Conservation (phyloP, 2,329 filamentous ascomycete genomes). For the Fusarium abutilonis region DNA sequence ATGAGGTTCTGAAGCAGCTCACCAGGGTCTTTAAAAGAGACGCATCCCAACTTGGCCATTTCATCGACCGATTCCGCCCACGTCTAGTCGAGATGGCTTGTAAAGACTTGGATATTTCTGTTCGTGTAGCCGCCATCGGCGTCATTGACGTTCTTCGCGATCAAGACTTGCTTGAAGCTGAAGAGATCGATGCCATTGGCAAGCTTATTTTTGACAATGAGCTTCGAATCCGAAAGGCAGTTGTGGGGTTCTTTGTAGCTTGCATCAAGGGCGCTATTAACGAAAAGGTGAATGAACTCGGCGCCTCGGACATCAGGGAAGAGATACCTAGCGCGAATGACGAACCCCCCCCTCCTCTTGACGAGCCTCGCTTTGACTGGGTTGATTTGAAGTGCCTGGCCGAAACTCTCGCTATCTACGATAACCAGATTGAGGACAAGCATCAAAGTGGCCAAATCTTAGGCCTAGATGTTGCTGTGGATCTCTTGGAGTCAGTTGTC, state of each 20-base stretch:
- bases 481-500: conserved; percentile 69
- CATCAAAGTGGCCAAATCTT: conserved; percentile 59
- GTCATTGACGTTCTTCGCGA: conserved; percentile 84
- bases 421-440: conserved; percentile 72
- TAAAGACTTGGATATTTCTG: conserved; percentile 80
- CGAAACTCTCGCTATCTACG: conserved; percentile 84
- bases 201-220: conserved; percentile 91
- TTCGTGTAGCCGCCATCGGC: conserved; percentile 82
- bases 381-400: conserved; percentile 90
- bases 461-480: conserved; percentile 61
- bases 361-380: conserved; percentile 83
- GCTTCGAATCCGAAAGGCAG: conserved; percentile 83
- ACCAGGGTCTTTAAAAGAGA: conserved; percentile 81
- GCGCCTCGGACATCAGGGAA: conserved; percentile 78
- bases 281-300: conserved; percentile 82
- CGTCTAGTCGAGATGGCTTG: conserved; percentile 93
- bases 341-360: conserved; percentile 81
- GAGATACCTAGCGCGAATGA: conserved; percentile 75
- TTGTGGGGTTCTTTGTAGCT: conserved; percentile 89
- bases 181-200: conserved; percentile 89
- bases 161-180: conserved; percentile 86
- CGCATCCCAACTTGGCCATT: conserved; percentile 85
- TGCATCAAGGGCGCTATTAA: conserved; percentile 86
- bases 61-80: conserved; percentile 89
- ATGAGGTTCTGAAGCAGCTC: conserved; percentile 88